phyloP scores from a whole-genome alignment of 2,329 filamentous ascomycete genomes.

The Beauveria asiatica region DNA sequence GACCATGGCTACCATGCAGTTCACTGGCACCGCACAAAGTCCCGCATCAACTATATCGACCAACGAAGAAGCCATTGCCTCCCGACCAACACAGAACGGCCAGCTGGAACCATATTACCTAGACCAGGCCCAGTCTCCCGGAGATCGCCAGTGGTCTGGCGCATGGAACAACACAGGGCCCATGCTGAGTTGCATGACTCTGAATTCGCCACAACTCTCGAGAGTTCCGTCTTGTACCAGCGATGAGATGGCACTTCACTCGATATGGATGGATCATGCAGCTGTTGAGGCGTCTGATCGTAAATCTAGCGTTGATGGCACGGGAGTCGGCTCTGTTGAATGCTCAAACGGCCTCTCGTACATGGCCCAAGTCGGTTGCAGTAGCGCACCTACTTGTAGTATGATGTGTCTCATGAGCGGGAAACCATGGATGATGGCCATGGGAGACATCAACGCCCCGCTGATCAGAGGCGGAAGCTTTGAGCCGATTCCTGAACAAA shows the following conservation, averaged over 20 bases:
- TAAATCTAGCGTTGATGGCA: slow-evolving; percentile 3
- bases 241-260: slow-evolving; percentile 4
- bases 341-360: not conserved
- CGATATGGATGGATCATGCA: slow-evolving; percentile 1
- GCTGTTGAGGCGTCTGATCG: slow-evolving; percentile 3
- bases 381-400: slow-evolving; percentile 1
- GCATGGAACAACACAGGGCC: not conserved
- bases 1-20: not conserved
- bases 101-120: not conserved
- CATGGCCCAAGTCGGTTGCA: slow-evolving; percentile 3
- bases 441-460: not conserved
- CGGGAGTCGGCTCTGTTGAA: not conserved
- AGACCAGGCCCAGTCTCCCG: not conserved
- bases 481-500: not conserved
- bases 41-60: slow-evolving; percentile 2
- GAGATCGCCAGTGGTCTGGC: not conserved
- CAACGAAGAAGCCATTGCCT: not conserved
- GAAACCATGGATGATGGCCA: not conserved
- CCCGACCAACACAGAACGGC: not conserved
- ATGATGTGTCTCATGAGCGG: not conserved
- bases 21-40: not conserved
- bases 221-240: slow-evolving; percentile 1
- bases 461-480: not conserved
- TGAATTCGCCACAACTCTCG: slow-evolving; percentile 2
- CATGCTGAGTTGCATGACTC: not conserved